A percentile compares a stretch with the other conserved stretches of the same genome.
These are phyloP conservation scores for Lactifluus echinatus DNA, from an alignment of 768 basidiomycete species.

Conservation along the genomic window DNA sequence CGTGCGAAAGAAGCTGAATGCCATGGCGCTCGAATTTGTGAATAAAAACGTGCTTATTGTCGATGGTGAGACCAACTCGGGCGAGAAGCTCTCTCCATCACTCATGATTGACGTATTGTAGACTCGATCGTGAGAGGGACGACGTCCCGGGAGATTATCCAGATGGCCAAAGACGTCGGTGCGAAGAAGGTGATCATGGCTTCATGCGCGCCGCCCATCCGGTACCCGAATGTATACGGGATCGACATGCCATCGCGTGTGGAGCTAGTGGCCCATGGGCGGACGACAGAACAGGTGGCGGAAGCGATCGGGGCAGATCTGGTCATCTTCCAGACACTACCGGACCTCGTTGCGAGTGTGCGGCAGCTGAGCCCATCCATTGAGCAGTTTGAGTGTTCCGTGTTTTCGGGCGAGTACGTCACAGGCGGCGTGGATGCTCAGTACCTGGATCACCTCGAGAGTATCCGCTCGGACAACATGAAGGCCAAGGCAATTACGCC, in stretches of 20 bases:
- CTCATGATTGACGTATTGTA: slow-evolving; percentile 26
- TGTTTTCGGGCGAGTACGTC: slow-evolving; percentile 95
- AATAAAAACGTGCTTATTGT: slow-evolving; percentile 91
- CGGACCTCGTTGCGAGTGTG: slow-evolving; percentile 81
- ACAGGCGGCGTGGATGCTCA: slow-evolving; percentile 84
- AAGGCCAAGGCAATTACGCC: slow-evolving; percentile 39
- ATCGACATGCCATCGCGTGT: slow-evolving; percentile 98
- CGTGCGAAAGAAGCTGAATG: slow-evolving; percentile 90
- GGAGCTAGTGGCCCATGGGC: slow-evolving; percentile 96
- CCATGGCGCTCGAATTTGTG: slow-evolving; percentile 95
- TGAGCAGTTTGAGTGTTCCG: slow-evolving; percentile 85
- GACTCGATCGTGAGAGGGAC: slow-evolving; percentile 99
- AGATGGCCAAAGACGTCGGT: slow-evolving; percentile 99
- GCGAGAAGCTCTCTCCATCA: neutral
- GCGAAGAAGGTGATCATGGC: slow-evolving; percentile 94
- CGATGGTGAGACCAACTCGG: slow-evolving; percentile 53
- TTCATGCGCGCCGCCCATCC: slow-evolving; percentile 94
- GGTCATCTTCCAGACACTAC: slow-evolving; percentile 89
- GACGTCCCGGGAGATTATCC: slow-evolving; percentile 96
- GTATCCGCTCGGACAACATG: slow-evolving; percentile 71
- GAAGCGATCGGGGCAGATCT: slow-evolving; percentile 91
- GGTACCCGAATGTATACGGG: slow-evolving; percentile 96
- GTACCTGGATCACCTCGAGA: slow-evolving; percentile 72
- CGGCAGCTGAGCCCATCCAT: slow-evolving; percentile 75
- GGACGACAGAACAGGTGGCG: slow-evolving; percentile 92